A percentile compares a stretch with the other conserved stretches of the same genome.
Evolutionary conservation across 768 basidiomycete genomes (phyloP).

Genomic region (Mycena belliarum): DNA sequence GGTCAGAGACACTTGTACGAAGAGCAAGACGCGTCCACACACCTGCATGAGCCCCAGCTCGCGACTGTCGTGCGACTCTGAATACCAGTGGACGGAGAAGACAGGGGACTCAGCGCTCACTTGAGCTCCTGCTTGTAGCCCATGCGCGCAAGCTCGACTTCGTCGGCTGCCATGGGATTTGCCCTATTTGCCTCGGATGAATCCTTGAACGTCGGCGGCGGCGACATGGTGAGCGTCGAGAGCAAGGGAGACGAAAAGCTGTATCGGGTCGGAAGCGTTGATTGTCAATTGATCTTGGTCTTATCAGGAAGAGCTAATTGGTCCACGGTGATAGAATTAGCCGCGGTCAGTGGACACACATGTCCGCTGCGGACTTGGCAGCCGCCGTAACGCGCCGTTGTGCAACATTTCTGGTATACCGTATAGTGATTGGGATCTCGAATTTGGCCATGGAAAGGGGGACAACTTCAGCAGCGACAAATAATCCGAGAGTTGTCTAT

Average conservation of each 20-base stretch:
- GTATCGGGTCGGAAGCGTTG: background rate
- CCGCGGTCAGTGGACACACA: too few species aligned
- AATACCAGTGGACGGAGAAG: background rate
- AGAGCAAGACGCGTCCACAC: constrained; percentile 18
- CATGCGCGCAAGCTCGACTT: constrained; percentile 66
- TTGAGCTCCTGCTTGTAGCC: constrained; percentile 72
- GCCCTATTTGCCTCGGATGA: background rate
- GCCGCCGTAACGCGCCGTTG: too few species aligned
- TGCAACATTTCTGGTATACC: too few species aligned
- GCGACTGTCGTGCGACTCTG: constrained; percentile 40
- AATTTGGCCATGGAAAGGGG: too few species aligned
- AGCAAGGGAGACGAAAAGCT: background rate
- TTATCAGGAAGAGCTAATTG: too few species aligned
- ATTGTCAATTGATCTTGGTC: too few species aligned
- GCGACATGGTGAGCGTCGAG: constrained; percentile 13
- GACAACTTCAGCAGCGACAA: too few species aligned
- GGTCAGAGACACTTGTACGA: constrained; percentile 9
- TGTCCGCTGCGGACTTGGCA: too few species aligned
- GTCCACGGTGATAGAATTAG: too few species aligned
- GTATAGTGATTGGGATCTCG: too few species aligned
- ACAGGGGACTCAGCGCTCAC: constrained; percentile 37
- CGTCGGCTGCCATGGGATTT: constrained; percentile 44
- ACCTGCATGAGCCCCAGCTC: constrained; percentile 66
- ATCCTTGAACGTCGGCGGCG: constrained; percentile 2
- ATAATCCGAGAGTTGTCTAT: too few species aligned